Base-by-base conservation (phyloP, 2,329 filamentous ascomycete species). In the Neonectria punicea region DNA sequence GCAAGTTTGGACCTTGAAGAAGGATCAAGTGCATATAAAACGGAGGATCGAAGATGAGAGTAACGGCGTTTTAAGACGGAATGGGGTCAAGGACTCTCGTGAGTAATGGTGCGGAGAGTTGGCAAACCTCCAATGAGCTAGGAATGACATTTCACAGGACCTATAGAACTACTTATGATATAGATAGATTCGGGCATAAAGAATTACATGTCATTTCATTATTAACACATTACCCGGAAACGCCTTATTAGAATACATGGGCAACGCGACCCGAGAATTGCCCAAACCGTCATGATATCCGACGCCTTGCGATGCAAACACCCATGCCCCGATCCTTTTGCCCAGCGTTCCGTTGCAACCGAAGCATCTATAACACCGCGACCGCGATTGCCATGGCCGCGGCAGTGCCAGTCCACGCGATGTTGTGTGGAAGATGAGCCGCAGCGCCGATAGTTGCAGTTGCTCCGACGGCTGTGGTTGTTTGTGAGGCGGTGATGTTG, bases 1-100 rank as follows among this genome's bases (percentile, higher is more conserved):
- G 83, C 7, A 79, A 74, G 30, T 88, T 87, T 58, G 79, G 80
- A 4, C 75, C 82, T 14, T 82, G 80, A 64, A 82, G 71, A 63
- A 14, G 36, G 36, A 2, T 8, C 2, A 39, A 8, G 36, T 39
- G 16, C 5, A n/a, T 1, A n/a, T 6, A 16, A 39, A 39, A 39
- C 16, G 22, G 8, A 44, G 18, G 20, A 30, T 25, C 10, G 20
- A 44, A 43, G 6, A 18, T 5, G 6, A 8, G 36, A n/a, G 6
- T 6, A 1, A n/a, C 6, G 16, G 50, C 18, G 55, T 47, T 55
- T 16, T 32, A 53, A 60, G 53, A 41, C 10, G 32, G 47, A 39
- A 50, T 32, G 36, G 47, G 39, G n/a, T 22, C 25, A 54, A 11
- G 32, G 18, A 50, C 18, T n/a, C 22, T 14, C n/a, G n/a, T 22